Base-by-base conservation (phyloP, 345 rosid species). In the Firmiana major region DNA sequence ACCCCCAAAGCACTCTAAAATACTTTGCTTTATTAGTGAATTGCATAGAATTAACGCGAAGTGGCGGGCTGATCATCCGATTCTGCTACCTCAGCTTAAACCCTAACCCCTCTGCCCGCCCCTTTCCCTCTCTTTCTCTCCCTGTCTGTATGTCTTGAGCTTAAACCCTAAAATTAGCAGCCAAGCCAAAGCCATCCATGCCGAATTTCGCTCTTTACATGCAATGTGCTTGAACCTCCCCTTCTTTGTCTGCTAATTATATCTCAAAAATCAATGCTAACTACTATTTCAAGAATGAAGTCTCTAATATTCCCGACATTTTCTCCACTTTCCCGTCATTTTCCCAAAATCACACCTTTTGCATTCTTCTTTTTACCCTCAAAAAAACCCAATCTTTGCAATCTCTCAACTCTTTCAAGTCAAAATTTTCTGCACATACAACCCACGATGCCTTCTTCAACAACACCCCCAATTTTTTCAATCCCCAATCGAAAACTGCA, bases 281-380 rank as follows among this genome's bases (percentile, higher is more conserved):
- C 11, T 62, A 1, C 82, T 22, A 45, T 88, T 77, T 81, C 91
- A 22, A 82, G 81, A 43, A 90, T 92, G 93, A 88, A 83, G 79
- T 78, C 84, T 40, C 42, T 89, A 16, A 34, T 87, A 21, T 63
- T 80, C 64, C 87, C 92, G 63, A 60, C 80, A 24, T 60, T 84
- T 42, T 78, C 82, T 19, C 66, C 87, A 6, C 63, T 79, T 9
- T 80, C 80, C 31, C 49, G 77, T 72, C 80, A 69, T 42, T 80
- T 75, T 60, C 66, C 69, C 68, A 84, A 79, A 72, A 49, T 80
- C 75, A 26, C 77, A 1, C 58, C 71, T 77, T 76, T 67, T 24
- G 8, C 83, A 43, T 51, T 80, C 57, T 75, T 79, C 55, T 80
- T 84, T 26, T 74, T 79, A 28, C 72, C 84, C 46, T 81, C 87